Conservation (phyloP, 257 asterid species). For the Henckelia pumila region DNA sequence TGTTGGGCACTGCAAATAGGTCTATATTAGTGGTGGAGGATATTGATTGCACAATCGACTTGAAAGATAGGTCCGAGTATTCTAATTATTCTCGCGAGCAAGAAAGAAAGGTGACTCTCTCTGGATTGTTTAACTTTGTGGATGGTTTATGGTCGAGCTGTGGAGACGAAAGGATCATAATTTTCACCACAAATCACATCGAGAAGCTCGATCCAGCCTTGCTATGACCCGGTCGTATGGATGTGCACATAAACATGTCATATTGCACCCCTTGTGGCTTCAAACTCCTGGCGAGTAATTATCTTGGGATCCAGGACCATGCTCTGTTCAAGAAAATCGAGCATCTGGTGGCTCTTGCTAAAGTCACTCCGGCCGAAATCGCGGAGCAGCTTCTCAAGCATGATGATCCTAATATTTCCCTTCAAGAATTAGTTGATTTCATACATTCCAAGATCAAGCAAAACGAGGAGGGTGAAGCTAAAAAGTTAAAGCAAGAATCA, state of each 20-base stretch:
- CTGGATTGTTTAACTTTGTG: conserved; percentile 60
- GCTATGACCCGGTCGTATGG: conserved; percentile 74
- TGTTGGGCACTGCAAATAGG: conserved; percentile 50
- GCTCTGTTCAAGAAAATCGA: conserved; percentile 43
- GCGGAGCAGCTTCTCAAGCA: conserved; percentile 68
- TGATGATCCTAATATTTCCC: conserved; percentile 42
- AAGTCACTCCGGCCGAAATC: conserved; percentile 65
- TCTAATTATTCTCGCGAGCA: neutral
- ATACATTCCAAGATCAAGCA: conserved; percentile 34
- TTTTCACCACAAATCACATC: conserved; percentile 63
- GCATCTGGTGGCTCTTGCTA: conserved; percentile 32
- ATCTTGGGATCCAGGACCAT: conserved; percentile 46
- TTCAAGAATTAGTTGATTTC: conserved; percentile 46
- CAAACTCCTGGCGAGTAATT: conserved; percentile 49
- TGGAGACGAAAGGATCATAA: conserved; percentile 64
- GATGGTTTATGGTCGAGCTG: conserved; percentile 80
- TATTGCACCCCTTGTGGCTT: conserved; percentile 61
- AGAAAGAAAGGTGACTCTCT: conserved; percentile 40
- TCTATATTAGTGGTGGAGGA: conserved; percentile 79
- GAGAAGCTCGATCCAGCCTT: conserved; percentile 68
- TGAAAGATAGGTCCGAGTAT: neutral
- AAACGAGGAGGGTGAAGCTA: conserved; percentile 25
- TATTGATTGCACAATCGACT: conserved; percentile 30
- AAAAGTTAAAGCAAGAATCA: no score
- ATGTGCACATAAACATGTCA: conserved; percentile 66